Base-by-base conservation (phyloP, 2,329 filamentous ascomycete genomes). In the Colletotrichum aenigma region DNA sequence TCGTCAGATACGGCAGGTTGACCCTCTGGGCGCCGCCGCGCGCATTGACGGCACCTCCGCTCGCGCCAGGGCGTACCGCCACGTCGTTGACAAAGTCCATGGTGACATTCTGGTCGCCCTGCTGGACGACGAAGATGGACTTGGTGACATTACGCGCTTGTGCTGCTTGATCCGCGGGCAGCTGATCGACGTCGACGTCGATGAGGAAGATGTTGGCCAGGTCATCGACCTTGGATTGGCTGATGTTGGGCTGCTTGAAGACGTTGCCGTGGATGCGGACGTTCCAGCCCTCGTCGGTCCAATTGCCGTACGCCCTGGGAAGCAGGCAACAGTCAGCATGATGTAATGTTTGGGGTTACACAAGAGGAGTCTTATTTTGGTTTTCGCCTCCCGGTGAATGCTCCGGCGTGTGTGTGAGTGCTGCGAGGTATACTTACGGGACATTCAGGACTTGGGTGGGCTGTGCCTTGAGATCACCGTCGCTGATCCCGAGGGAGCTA, bases 221-320 rank as follows among this genome's bases (percentile, higher is more conserved):
- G 48, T 92, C 87, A 78, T 96, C 89, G 61, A 96, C 86, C 78
- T 91, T 94, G 38, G 87, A 85, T 78, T 91, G 87, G 2, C 89
- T 90, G 38, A 94, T 92, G 75, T 94, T 90, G 2, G 94, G 94
- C 77, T 94, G 90, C 83, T 95, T 96, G 88, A 93, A 96, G n/a
- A 96, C 92, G 80, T 95, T 95, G 78, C 94, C 94, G 78, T 94
- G 94, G 77, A 96, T 91, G 32, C 94, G 89, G 5, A 96, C 88
- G 77, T 93, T 95, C 94, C 94, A 96, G 38, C 93, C 93, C 74
- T 91, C 84, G n/a, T 92, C 87, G 2, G 94, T 96, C 92, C 93
- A 96, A 78, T 96, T 96, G n/a, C 89, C 94, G 78, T 94, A 94
- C 13, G 87, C 87, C n/a, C 87, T 89, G 67, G 7, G 30, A 18